A percentile compares a stretch with the other conserved stretches of the same genome.
phyloP scores from a whole-genome alignment of 768 basidiomycete genomes.

The Lepiota venenata region DNA sequence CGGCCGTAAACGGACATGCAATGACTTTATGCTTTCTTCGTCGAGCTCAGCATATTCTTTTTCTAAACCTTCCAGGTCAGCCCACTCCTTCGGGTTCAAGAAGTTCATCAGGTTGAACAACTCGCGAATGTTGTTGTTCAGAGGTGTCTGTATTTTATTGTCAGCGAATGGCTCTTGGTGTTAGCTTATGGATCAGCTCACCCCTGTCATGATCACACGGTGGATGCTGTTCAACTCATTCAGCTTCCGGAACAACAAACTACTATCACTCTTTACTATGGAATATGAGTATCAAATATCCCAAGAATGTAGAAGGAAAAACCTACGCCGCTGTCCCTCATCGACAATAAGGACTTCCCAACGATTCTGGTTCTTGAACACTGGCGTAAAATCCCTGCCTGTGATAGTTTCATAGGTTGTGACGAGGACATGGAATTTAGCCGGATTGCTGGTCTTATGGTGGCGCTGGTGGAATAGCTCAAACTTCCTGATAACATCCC shows the following conservation, averaged over 20 bases:
- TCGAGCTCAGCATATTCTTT: slow-evolving; percentile 73
- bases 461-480: slow-evolving; percentile 67
- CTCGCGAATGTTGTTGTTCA: slow-evolving; percentile 97
- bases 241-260: slow-evolving; percentile 76
- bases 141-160: slow-evolving; percentile 59
- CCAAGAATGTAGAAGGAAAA: background rate
- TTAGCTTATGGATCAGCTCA: slow-evolving; percentile 27
- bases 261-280: slow-evolving; percentile 80
- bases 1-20: slow-evolving; percentile 77
- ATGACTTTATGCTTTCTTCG: slow-evolving; percentile 74
- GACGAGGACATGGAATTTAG: slow-evolving; percentile 86
- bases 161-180: background rate
- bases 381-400: slow-evolving; percentile 63
- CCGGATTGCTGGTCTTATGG: slow-evolving; percentile 38
- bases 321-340: slow-evolving; percentile 87
- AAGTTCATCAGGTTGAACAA: slow-evolving; percentile 98
- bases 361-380: slow-evolving; percentile 80
- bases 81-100: slow-evolving; percentile 76
- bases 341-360: slow-evolving; percentile 97
- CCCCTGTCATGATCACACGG: slow-evolving; percentile 88
- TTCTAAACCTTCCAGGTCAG: slow-evolving; percentile 69
- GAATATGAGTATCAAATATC: slow-evolving; percentile 5
- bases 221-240: slow-evolving; percentile 77
- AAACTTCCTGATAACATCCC: slow-evolving; percentile 76
- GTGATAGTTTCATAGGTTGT: slow-evolving; percentile 91